These are phyloP conservation scores for Phytophthora cryptogea DNA, from an alignment of 352 stramenopile species.

Conservation along the genomic window DNA sequence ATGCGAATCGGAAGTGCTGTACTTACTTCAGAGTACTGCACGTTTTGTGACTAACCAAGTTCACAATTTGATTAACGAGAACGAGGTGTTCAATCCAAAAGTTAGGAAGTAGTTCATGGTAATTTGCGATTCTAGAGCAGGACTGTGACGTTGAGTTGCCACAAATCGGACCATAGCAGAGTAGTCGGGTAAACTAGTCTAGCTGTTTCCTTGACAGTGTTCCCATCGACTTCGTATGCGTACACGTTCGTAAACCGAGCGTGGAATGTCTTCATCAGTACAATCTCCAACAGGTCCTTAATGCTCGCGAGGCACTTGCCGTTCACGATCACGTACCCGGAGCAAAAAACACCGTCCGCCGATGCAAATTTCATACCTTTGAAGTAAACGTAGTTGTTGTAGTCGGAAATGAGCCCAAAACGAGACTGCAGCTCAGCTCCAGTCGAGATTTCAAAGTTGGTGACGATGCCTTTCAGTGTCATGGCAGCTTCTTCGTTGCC, in stretches of 20 bases:
- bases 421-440: slow-evolving; percentile 28
- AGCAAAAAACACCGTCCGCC: slow-evolving; percentile 40
- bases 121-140: slow-evolving; percentile 2
- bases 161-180: slow-evolving; percentile 13
- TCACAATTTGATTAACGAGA: too few species aligned
- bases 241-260: slow-evolving; percentile 18
- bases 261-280: slow-evolving; percentile 26
- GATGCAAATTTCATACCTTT: slow-evolving; percentile 48
- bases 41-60: too few species aligned
- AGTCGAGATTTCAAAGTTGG: slow-evolving; percentile 36
- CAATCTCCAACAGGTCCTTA: slow-evolving; percentile 20
- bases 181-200: slow-evolving; percentile 25
- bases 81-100: too few species aligned
- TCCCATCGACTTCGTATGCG: slow-evolving; percentile 28
- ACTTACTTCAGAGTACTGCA: too few species aligned
- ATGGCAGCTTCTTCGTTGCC: slow-evolving; percentile 14
- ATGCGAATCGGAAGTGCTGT: neutral
- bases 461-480: slow-evolving; percentile 16
- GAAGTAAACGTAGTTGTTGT: slow-evolving; percentile 41
- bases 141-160: slow-evolving; percentile 18
- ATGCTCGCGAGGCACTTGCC: slow-evolving; percentile 31
- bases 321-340: slow-evolving; percentile 44
- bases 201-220: slow-evolving; percentile 25
- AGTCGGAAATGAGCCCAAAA: slow-evolving; percentile 42
- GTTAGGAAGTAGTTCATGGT: too few species aligned